phyloP scores from a whole-genome alignment of 2,329 filamentous ascomycete species.

The Huntiella moniliformis region DNA sequence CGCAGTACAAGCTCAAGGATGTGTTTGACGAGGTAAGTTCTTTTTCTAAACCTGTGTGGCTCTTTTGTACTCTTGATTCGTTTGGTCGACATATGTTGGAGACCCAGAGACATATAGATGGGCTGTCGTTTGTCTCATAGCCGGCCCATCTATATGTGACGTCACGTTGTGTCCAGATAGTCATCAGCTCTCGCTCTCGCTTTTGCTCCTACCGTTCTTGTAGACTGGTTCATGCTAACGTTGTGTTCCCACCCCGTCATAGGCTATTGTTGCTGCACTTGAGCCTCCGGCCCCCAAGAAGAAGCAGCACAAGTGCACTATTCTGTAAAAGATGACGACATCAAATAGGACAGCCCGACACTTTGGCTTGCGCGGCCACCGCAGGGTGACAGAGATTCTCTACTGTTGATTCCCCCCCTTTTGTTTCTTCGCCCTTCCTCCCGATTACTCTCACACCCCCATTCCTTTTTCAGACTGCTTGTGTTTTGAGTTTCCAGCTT shows the following conservation, averaged over 20 bases:
- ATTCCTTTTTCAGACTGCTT: conserved; percentile 4
- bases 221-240: background rate
- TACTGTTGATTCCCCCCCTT: background rate
- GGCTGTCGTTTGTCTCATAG: too few species aligned
- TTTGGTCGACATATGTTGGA: too few species aligned
- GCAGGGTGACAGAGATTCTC: too few species aligned
- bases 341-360: too few species aligned
- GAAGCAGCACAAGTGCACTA: conserved; percentile 48
- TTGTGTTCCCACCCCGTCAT: background rate
- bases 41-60: too few species aligned
- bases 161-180: too few species aligned
- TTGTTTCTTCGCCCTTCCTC: background rate
- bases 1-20: conserved; percentile 96
- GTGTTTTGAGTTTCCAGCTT: conserved; percentile 8
- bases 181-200: background rate
- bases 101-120: too few species aligned
- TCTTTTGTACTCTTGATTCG: too few species aligned
- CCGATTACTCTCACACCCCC: background rate
- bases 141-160: too few species aligned
- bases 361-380: too few species aligned
- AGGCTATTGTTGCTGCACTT: conserved; percentile 91
- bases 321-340: conserved; percentile 32
- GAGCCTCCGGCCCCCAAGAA: conserved; percentile 76
- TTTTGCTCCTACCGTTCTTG: background rate
- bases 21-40: conserved; percentile 86